Percentiles rank a stretch among this genome's conserved stretches.
Conservation (phyloP, 2,329 filamentous ascomycete species). For the Cladosporium phlei region DNA sequence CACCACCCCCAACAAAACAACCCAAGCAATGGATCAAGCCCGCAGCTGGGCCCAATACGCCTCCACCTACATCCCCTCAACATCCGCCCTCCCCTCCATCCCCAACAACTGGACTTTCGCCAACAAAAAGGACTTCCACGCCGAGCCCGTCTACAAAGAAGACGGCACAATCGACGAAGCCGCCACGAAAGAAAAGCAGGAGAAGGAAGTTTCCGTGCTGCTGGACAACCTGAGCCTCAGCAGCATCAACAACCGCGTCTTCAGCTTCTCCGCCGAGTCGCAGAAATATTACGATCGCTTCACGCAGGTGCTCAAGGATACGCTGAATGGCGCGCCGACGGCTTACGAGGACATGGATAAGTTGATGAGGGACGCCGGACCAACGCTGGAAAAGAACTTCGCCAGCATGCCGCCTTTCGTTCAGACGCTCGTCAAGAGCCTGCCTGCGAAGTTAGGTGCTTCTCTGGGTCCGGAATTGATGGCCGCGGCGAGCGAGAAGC, state of each 20-base stretch:
- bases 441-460: slow-evolving; percentile 76
- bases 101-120: slow-evolving; percentile 19
- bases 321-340: slow-evolving; percentile 87
- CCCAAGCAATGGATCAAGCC: slow-evolving; percentile 11
- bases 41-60: slow-evolving; percentile 32
- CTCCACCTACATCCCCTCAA: slow-evolving; percentile 22
- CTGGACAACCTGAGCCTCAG: slow-evolving; percentile 81
- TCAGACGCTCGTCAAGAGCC: slow-evolving; percentile 77
- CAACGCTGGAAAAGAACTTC: slow-evolving; percentile 60
- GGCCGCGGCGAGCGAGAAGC: slow-evolving; percentile 70
- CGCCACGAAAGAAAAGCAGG: slow-evolving; percentile 48
- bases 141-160: slow-evolving; percentile 33
- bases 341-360: slow-evolving; percentile 85
- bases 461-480: slow-evolving; percentile 75
- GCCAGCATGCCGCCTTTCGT: slow-evolving; percentile 68
- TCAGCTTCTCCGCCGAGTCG: slow-evolving; percentile 78
- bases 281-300: slow-evolving; percentile 77
- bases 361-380: slow-evolving; percentile 58
- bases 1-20: not conserved
- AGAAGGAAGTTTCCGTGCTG: slow-evolving; percentile 69
- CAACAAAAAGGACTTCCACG: slow-evolving; percentile 31
- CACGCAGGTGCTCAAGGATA: slow-evolving; percentile 84
- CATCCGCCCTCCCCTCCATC: slow-evolving; percentile 17
- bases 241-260: slow-evolving; percentile 77
- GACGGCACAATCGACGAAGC: slow-evolving; percentile 36